Evolutionary conservation across 305 asterid species (phyloP).

Genomic region (Ilex paraguariensis): DNA sequence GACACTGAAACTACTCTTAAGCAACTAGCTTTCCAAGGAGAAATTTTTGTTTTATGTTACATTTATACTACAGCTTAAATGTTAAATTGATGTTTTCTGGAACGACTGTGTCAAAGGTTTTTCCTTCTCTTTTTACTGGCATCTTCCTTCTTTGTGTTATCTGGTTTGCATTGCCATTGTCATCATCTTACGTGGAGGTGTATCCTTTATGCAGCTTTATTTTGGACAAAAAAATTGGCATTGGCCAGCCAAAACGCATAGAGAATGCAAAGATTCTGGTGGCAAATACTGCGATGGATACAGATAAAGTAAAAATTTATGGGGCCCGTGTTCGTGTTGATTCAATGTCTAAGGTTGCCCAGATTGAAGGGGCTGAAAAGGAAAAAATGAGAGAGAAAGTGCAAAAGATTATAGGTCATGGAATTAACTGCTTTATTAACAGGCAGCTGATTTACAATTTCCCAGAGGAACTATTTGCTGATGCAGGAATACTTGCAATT

Average conservation of each 20-base stretch:
- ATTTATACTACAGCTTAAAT: too few species aligned
- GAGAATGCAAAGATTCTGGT: constrained; percentile 90
- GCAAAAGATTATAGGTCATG: constrained; percentile 82
- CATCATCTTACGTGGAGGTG: constrained; percentile 3
- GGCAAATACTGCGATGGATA: constrained; percentile 93
- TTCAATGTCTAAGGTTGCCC: constrained; percentile 98
- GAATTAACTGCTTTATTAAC: constrained; percentile 92
- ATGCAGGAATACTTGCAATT: constrained; percentile 83
- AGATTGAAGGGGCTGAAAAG: constrained; percentile 88
- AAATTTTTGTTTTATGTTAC: too few species aligned
- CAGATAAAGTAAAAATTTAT: constrained; percentile 87
- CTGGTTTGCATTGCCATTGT: not conserved
- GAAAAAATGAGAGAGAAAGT: constrained; percentile 94
- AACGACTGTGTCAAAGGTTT: too few species aligned
- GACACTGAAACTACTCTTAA: too few species aligned
- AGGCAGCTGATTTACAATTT: constrained; percentile 92
- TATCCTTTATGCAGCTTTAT: constrained; percentile 52
- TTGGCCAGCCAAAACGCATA: constrained; percentile 90
- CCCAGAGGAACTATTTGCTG: constrained; percentile 92
- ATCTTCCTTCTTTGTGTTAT: not conserved
- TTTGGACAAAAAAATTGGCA: constrained; percentile 90
- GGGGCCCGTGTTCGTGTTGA: constrained; percentile 98
- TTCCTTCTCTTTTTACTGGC: not conserved
- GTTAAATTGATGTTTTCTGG: too few species aligned
- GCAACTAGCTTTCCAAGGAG: too few species aligned